Base-by-base conservation (phyloP, 805 yeast genomes). In the Cyberlindnera maritima region DNA sequence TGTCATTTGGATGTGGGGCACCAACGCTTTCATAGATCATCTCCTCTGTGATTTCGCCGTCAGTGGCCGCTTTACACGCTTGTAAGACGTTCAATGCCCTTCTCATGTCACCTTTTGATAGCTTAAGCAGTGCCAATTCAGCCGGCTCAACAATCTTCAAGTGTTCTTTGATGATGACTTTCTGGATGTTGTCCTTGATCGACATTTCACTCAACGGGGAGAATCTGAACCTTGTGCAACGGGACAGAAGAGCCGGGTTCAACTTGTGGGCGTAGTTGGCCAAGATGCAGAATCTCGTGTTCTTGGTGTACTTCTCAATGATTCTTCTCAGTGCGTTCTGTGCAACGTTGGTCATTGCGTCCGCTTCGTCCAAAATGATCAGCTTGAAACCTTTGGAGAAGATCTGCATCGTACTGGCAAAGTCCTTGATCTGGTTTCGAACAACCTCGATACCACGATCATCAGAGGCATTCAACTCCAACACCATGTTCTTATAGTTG, bases 391-490 rank as follows among this genome's bases (percentile, higher is more conserved):
- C 95, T 45, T 77, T 75, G 50, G 82, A 75, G 67, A 92, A 94
- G 44, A 94, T 92, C 65, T 94, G 99, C 75, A 89, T 82, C 1
- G 99, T 94, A 26, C 92, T 81, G 11, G 99, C 99, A 70, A 94
- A 94, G 57, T 85, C 90, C 74, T 94, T 94, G 71, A 94, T 90
- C 67, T 90, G 97, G 60, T 94, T 94, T 54, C 99, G 79, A n/a
- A 94, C 98, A 38, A 94, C 97, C 58, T 89, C 96, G 56, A 94
- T 94, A 55, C 99, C 99, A 69, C 99, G 80, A 65, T 94, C 99
- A 66, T 94, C 99, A 4, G 95, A 85, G 4, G 99, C 99, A 67
- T 94, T 94, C 65, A 94, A 75, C 63, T 94, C 99, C 46, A 94
- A 70, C 2, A 94, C 97, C 91, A 91, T 90, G 61, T 89, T 87